Evolutionary conservation across 108 stramenopile genomes (phyloP).

Genomic region (Aurantiochytrium sp.): DNA sequence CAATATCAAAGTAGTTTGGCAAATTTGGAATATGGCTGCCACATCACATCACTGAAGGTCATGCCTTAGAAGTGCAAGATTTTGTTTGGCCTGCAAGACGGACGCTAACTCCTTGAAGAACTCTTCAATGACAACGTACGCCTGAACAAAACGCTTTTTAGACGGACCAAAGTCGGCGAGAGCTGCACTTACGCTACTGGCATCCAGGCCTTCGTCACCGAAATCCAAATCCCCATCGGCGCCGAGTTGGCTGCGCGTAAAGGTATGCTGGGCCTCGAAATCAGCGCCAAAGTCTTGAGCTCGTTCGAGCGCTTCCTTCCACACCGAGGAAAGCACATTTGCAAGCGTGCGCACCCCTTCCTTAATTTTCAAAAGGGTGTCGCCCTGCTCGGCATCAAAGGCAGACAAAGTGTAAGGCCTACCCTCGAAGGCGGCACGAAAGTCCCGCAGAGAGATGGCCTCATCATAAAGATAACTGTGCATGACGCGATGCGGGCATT

Average conservation of each 20-base stretch:
- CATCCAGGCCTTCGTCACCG: neutral
- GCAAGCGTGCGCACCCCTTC: neutral
- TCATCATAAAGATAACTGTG: neutral
- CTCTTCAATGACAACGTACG: neutral
- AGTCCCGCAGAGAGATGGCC: neutral
- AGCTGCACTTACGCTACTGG: neutral
- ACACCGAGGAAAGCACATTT: neutral
- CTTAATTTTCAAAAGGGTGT: neutral
- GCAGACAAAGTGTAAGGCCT: neutral
- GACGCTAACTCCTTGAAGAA: neutral
- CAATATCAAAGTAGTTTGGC: no score
- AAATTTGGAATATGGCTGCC: no score
- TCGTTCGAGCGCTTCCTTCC: neutral
- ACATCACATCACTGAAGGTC: neutral
- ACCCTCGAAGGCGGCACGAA: neutral
- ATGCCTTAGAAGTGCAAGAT: neutral
- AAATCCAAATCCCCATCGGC: neutral
- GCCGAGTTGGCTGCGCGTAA: neutral
- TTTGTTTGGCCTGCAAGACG: neutral
- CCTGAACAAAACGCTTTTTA: neutral
- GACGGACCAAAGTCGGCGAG: neutral
- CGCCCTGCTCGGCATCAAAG: neutral
- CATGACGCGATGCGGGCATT: conserved; percentile 1
- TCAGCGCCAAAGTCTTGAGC: neutral
- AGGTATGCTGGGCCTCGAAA: neutral